Base-by-base conservation (phyloP, 1,284 basidiomycete genomes). In the Trametes polyzona region DNA sequence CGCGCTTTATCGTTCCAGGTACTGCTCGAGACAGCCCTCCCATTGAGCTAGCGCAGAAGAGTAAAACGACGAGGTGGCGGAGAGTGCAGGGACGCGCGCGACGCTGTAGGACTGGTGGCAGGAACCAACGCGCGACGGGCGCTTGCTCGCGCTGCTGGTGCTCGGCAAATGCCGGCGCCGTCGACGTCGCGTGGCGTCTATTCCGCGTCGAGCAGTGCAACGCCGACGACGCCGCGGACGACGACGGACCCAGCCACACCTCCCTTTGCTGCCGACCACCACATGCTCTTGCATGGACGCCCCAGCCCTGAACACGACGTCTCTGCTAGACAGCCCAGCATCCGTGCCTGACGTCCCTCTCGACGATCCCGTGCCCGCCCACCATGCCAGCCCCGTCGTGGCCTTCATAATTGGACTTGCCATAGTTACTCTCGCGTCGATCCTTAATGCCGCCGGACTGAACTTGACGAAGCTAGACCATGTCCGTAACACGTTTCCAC, bases 391-490 rank as follows among this genome's bases (percentile, higher is more conserved):
- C 68, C 79, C 90, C 16, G 83, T 88, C 57, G 80, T 88, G 30
- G 83, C 87, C 2, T 93, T 93, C 69, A 85, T 92, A 59, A 92
- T 92, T 58, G 90, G 92, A 7, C 82, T 94, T 52, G 73, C 84
- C 36, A 94, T 95, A 66, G 84, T 93, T 41, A 75, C 90, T 2
- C 76, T 90, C 14, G 89, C 93, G 0, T 91, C 88, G 8, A 81
- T 94, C 12, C 78, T 93, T 64, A 95, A 94, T 66, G 93, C 92
- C 37, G 90, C 88, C 1, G 92, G 93, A 21, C 77, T 94, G 43
- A 94, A 93, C 69, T 75, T 94, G 58, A 91, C 89, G 41, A 94
- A 94, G 71, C 74, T 93, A 32, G 92, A 94, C 72, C 90, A 92
- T 81, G 89, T 89, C 61, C 60, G 82, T 67, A 8, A 3, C 12